Base-by-base conservation (phyloP, 2,329 filamentous ascomycete species). In the Cercospora citrullina region DNA sequence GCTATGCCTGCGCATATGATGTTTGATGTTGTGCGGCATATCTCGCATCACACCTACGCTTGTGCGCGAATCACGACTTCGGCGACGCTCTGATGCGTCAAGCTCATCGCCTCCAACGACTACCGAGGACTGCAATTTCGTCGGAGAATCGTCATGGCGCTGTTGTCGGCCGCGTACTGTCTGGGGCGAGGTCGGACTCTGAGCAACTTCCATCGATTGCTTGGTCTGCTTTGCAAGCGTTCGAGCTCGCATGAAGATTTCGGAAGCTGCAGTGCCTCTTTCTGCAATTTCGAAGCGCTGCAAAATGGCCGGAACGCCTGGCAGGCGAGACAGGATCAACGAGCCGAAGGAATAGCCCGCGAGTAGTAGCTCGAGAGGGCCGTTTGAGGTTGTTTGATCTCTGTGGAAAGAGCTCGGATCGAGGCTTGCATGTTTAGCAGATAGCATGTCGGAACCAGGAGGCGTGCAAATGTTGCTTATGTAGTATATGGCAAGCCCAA, bases 321-420 rank as follows among this genome's bases (percentile, higher is more conserved):
- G 92, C 0, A 96, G 84, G 66, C 90, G 88, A 0, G 87, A 88
- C 2, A 92, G 89, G 45, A 98, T 87, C 75, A 97, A 86, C 4
- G 93, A 92, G 53, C 95, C 95, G 78, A 97, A 97, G 0, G 93
- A 97, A 78, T 97, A 97, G 12, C 94, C 94, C 1, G 87, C 90
- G 6, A 95, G 82, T 5, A 97, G 73, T 0, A 89, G 70, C 10
- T 67, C 39, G 9, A 70, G 21, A 16, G 16, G 45, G 23, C 33
- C 8, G 5, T 61, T 16, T 60, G 58, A 28, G 18, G 21, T 28
- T 30, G 55, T 53, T 30, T 33, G 31, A 10, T n/a, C 26, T 28
- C 45, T 31, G 6, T 62, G 21, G 12, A 53, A 31, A 1, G 51
- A 26, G 8, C 60, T 36, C 7, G 30, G 12, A 10, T 67, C 55